A percentile compares a stretch with the other conserved stretches of the same genome.
Conservation (phyloP, 371 early-diverging fungal genomes). For the Mortierella sp. region DNA sequence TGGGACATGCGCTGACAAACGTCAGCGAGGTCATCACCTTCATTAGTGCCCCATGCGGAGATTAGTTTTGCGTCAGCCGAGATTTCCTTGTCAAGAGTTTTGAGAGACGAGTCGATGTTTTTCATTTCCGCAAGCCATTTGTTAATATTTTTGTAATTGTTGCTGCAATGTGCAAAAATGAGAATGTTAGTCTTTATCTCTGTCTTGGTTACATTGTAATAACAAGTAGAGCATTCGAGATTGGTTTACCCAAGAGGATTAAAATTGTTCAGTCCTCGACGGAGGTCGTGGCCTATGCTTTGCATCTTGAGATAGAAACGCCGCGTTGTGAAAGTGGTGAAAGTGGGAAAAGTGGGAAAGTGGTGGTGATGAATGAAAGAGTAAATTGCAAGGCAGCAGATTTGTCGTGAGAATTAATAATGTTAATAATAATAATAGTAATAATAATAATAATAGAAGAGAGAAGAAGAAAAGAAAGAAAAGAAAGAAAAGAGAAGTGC, state of each 20-base stretch:
- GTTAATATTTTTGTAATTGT: constrained; percentile 51
- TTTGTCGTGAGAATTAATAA: too few species aligned
- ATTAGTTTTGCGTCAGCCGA: constrained; percentile 42
- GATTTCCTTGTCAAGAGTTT: constrained; percentile 47
- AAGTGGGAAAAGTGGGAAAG: not conserved
- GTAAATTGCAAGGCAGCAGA: too few species aligned
- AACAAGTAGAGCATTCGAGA: not conserved
- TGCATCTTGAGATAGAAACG: constrained; percentile 24
- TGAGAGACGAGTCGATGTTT: constrained; percentile 48
- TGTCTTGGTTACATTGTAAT: not conserved
- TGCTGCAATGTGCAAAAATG: constrained; percentile 4
- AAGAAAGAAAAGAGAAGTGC: not conserved
- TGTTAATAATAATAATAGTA: not conserved
- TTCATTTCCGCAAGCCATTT: constrained; percentile 56
- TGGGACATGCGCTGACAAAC: constrained; percentile 55
- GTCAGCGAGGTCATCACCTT: constrained; percentile 51
- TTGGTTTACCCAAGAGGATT: constrained; percentile 36
- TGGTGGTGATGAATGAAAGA: constrained; percentile 8
- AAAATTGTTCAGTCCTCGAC: constrained; percentile 50
- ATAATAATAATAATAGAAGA: too few species aligned
- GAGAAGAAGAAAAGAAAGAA: not conserved
- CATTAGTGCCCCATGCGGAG: constrained; percentile 39
- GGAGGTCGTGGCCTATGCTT: constrained; percentile 53
- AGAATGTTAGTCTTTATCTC: too few species aligned
- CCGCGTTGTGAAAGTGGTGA: too few species aligned